These are phyloP conservation scores for Elongisporangium prolatum DNA, from an alignment of 352 stramenopile genomes.

Conservation along the genomic window DNA sequence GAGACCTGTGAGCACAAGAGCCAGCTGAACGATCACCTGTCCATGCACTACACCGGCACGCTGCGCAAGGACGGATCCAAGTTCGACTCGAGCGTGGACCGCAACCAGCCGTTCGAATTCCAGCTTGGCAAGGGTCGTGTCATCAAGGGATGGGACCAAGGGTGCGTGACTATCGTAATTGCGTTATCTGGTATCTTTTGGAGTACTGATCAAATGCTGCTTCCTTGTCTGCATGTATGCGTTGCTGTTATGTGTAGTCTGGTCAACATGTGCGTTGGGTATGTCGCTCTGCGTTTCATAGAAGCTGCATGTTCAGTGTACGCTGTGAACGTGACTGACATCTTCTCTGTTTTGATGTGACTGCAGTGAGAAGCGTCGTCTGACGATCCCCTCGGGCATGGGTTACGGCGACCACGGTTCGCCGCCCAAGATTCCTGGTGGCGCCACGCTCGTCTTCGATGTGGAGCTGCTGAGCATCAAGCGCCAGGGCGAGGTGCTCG, in stretches of 20 bases:
- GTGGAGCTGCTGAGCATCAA: constrained; percentile 97
- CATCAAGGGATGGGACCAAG: constrained; percentile 91
- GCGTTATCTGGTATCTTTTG: constrained; percentile 2
- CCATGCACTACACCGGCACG: constrained; percentile 95
- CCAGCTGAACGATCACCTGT: constrained; percentile 85
- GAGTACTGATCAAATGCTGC: neutral
- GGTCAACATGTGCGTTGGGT: constrained; percentile 86
- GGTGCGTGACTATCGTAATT: constrained; percentile 30
- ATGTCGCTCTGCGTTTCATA: constrained; percentile 11
- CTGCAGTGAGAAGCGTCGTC: constrained; percentile 76
- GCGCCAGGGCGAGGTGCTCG: constrained; percentile 52
- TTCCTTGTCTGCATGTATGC: constrained; percentile 7
- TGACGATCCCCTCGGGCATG: constrained; percentile 85
- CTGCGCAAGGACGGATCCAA: constrained; percentile 94
- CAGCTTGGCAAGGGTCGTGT: constrained; percentile 91
- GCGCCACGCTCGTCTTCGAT: constrained; percentile 95
- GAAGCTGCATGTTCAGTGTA: neutral
- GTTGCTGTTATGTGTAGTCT: constrained; percentile 31
- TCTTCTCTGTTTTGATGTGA: constrained; percentile 4
- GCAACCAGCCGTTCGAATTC: constrained; percentile 93
- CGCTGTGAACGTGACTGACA: neutral
- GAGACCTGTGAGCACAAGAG: constrained; percentile 67
- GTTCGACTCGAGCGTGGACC: constrained; percentile 96
- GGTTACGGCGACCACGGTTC: constrained; percentile 93
- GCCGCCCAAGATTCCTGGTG: constrained; percentile 90